Conservation (phyloP, 2,329 filamentous ascomycete genomes). For the Colletotrichum limetticola region DNA sequence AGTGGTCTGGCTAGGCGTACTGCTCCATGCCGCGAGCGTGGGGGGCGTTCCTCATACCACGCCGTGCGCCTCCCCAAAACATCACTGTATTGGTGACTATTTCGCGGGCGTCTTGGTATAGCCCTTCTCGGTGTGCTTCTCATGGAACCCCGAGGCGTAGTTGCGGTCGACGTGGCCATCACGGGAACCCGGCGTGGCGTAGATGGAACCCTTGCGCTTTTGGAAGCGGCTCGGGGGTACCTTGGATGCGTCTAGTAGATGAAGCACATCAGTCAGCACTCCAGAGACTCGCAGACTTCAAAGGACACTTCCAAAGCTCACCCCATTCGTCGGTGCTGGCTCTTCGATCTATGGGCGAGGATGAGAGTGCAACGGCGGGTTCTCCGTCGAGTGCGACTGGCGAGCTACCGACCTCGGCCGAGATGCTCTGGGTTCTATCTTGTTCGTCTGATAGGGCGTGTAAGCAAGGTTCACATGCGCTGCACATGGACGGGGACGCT, state of each 20-base stretch:
- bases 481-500: background rate
- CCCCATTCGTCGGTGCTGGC: constrained; percentile 61
- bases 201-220: constrained; percentile 76
- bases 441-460: constrained; percentile 10
- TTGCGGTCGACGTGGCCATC: constrained; percentile 73
- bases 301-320: constrained; percentile 42
- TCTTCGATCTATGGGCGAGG: constrained; percentile 45
- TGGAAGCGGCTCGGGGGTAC: constrained; percentile 76
- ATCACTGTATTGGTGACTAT: background rate
- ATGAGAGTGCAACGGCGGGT: constrained; percentile 11
- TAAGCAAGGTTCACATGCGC: background rate
- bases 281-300: background rate
- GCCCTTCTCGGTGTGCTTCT: constrained; percentile 66
- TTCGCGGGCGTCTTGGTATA: constrained; percentile 47
- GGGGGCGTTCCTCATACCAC: background rate
- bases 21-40: background rate
- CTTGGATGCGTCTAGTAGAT: constrained; percentile 68
- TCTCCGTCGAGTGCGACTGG: constrained; percentile 7
- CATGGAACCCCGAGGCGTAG: constrained; percentile 69
- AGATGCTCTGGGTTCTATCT: constrained; percentile 11
- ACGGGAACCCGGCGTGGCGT: constrained; percentile 71
- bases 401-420: constrained; percentile 9
- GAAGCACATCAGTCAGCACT: constrained; percentile 17
- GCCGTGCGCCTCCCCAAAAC: background rate
- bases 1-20: background rate